phyloP scores from a whole-genome alignment of 2,329 filamentous ascomycete species.

The Cytospora chrysosperma region DNA sequence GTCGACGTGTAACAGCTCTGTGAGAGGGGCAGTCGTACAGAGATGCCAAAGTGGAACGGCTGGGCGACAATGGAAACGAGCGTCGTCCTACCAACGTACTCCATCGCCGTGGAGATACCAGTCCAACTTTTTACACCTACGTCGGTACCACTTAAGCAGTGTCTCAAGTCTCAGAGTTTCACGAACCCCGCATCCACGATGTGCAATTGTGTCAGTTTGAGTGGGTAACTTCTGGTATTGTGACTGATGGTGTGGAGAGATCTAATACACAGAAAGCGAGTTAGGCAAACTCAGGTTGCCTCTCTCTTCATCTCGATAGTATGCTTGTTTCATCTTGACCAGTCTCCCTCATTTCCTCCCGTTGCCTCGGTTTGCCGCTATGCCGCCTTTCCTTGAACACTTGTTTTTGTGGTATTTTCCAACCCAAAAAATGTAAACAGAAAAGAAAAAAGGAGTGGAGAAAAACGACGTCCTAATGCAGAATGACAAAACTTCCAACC shows the following conservation, averaged over 20 bases:
- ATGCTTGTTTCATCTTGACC: background rate
- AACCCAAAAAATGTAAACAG: slow-evolving; percentile 33
- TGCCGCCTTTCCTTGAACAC: slow-evolving; percentile 31
- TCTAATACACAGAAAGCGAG: slow-evolving; percentile 67
- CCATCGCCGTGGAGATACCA: background rate
- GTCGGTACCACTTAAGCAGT: background rate
- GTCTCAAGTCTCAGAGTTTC: background rate
- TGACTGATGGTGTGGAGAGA: slow-evolving; percentile 44
- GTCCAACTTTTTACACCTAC: background rate
- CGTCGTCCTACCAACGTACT: background rate
- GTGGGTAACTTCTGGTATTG: slow-evolving; percentile 69
- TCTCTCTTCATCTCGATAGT: slow-evolving; percentile 15
- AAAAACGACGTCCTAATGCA: slow-evolving; percentile 22
- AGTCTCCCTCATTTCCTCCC: slow-evolving; percentile 20
- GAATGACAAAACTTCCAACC: slow-evolving; percentile 12
- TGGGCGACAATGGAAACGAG: background rate
- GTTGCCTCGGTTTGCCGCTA: slow-evolving; percentile 27
- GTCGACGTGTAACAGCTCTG: background rate
- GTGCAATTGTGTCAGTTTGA: slow-evolving; percentile 36
- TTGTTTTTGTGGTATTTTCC: slow-evolving; percentile 32
- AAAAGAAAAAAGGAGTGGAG: slow-evolving; percentile 29
- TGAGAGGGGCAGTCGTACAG: background rate
- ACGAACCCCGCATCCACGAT: background rate
- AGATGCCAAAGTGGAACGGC: background rate
- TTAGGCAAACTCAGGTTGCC: slow-evolving; percentile 40